Base-by-base conservation (phyloP, 345 rosid genomes). In the Salix koriyanagi region DNA sequence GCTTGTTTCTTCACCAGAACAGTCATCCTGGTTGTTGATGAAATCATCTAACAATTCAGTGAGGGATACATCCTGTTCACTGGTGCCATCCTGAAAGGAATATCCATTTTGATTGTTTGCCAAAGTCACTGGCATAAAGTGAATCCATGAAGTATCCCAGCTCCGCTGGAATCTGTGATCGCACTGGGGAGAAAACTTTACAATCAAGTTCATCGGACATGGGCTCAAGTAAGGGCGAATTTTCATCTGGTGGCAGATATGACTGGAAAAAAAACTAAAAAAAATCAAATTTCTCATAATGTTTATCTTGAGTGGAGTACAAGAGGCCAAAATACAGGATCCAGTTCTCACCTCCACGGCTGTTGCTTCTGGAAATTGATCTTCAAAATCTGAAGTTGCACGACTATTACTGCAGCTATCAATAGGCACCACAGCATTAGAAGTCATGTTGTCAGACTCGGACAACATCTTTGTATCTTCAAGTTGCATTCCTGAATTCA, bases 61-160 rank as follows among this genome's bases (percentile, higher is more conserved):
- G 26, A 91, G 69, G 32, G 87, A 79, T 37, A 82, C 84, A 82
- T 92, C 95, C 36, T 83, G 91, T 65, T 83, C 87, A 79, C 85
- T 28, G 7, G 87, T 86, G 58, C 90, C 92, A 84, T 90, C 97
- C 60, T 74, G 91, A 78, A 87, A 88, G 73, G 19, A 48, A 69
- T 84, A 54, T 48, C 88, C 91, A 41, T 72, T 84, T 67, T 78
- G 78, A 76, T 72, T 79, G 80, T 85, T 85, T 86, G 79, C 97
- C 97, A 78, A 95, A 91, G 80, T 95, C 96, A 82, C 83, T 83
- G 30, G 86, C 87, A 77, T 81, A 91, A 73, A 88, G 92, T 1
- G 95, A 87, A 83, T 81, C 89, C 76, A 89, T 72, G 75, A 71
- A 79, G 6, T 75, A 54, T 7, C 83, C 56, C 72, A 84, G 77